Conservation (phyloP, 1,284 basidiomycete species). For the Bjerkandera adusta region DNA sequence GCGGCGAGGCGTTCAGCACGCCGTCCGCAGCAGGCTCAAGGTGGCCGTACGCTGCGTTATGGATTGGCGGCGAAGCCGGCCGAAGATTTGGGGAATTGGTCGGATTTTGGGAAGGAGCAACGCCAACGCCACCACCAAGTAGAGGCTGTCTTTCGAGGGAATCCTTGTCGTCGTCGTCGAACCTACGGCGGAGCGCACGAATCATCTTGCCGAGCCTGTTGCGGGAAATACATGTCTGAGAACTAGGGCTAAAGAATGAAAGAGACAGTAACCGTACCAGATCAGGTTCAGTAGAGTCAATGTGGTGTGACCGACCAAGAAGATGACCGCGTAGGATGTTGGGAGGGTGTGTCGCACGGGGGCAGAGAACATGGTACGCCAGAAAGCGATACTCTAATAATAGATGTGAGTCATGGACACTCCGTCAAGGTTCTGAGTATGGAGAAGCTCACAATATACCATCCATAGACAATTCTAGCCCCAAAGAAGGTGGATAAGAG, state of each 20-base stretch:
- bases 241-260: neutral
- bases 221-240: neutral
- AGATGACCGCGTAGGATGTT: slow-evolving; percentile 44
- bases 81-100: too few species aligned
- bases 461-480: slow-evolving; percentile 64
- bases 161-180: slow-evolving; percentile 42
- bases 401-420: neutral
- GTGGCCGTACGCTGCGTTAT: too few species aligned
- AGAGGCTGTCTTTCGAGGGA: slow-evolving; percentile 19
- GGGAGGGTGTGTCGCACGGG: slow-evolving; percentile 49
- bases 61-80: too few species aligned
- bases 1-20: too few species aligned
- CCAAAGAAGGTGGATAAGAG: slow-evolving; percentile 63
- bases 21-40: too few species aligned
- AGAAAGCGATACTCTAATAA: slow-evolving; percentile 60
- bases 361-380: slow-evolving; percentile 43
- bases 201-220: slow-evolving; percentile 73
- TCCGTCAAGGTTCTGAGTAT: neutral
- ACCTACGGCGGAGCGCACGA: slow-evolving; percentile 52
- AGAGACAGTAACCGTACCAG: slow-evolving; percentile 47
- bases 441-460: slow-evolving; percentile 48
- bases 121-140: too few species aligned
- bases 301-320: slow-evolving; percentile 53
- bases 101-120: too few species aligned
- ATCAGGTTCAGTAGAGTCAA: slow-evolving; percentile 68